Base-by-base conservation (phyloP, 148 eudicot genomes). In the Chenopodium suecicum region DNA sequence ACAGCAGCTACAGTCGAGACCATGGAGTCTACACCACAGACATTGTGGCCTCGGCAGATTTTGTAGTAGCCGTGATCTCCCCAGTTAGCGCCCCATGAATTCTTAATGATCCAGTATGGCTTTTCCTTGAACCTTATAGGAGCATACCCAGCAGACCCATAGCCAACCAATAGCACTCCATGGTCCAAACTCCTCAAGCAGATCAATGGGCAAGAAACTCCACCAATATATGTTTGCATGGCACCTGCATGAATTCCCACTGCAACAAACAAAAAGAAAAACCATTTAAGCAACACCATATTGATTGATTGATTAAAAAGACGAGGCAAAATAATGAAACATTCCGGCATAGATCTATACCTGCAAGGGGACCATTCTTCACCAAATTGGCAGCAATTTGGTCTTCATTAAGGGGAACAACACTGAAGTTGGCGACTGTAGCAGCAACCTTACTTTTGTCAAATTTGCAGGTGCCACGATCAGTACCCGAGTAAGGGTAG, bases 51-150 rank as follows among this genome's bases (percentile, higher is more conserved):
- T 67, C 89, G 88, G 87, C 98, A 94, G 62, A 94, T 86, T 74
- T 86, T 88, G 79, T 94, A 94, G 58, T 91, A 94, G 12, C 98
- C 96, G 1, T 89, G 16, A 70, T 94, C 98, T 80, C 98, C 98
- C 96, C 98, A 94, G 50, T 32, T 86, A 31, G 83, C 84, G 29
- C 98, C 98, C 98, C 98, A 94, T 1, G 98, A 94, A 31, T 94
- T 94, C 92, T 94, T 92, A 34, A 94, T 88, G 85, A 92, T 87
- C 98, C 98, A 94, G 75, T 88, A 94, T 3, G 98, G 94, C 91
- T 94, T 94, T 7, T 92, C 85, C 90, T 91, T 92, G 47, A 94
- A 60, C 69, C 97, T 83, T 8, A 94, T 78, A 0, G 90, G 89
- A 44, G 98, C 88, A 75, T 78, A 94, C 2, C 90, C 96, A 22